Base-by-base conservation (phyloP, 306 rosid genomes). In the Quillaja saponaria region DNA sequence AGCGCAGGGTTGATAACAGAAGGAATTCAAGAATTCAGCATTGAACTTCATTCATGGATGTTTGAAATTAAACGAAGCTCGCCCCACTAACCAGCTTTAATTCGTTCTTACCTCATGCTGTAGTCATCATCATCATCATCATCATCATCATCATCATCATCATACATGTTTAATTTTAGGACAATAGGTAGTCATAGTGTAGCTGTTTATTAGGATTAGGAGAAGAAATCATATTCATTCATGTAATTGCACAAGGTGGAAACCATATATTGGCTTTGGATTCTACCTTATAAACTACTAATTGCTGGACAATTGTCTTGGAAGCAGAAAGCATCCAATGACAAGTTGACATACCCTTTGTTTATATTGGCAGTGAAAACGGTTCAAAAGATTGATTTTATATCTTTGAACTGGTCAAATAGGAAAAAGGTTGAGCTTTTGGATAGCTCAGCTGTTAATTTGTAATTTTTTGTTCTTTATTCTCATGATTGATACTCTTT, bases 271-370 rank as follows among this genome's bases (percentile, higher is more conserved):
- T 81, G 82, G 90, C 87, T 78, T 91, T 83, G 91, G 96, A 85
- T 91, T 87, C 97, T 76, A 67, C 88, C 87, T 78, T 73, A 13
- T 60, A 68, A 66, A 82, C 86, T 76, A 82, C 86, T 76, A 68
- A 78, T 69, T 77, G 46, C 72, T 55, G 81, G 73, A 68, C 58
- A 74, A 58, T 57, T 58, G 96, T 60, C 84, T 75, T 13, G 85
- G 88, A 61, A 57, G 87, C 76, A 76, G 52, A 85, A 76, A 91
- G 97, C 91, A 85, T 87, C 96, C 91, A 55, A 85, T 76, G 97
- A n/a, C n/a, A n/a, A n/a, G n/a, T n/a, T n/a, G n/a, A 74, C 85
- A 87, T 49, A 37, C 64, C 73, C 45, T 55, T 74, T 84, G 84
- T 74, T 86, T 71, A 79, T 78, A 81, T 60, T 61, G 72, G 69